Conservation (phyloP, 2,329 filamentous ascomycete genomes). For the Aspergillus ruber region DNA sequence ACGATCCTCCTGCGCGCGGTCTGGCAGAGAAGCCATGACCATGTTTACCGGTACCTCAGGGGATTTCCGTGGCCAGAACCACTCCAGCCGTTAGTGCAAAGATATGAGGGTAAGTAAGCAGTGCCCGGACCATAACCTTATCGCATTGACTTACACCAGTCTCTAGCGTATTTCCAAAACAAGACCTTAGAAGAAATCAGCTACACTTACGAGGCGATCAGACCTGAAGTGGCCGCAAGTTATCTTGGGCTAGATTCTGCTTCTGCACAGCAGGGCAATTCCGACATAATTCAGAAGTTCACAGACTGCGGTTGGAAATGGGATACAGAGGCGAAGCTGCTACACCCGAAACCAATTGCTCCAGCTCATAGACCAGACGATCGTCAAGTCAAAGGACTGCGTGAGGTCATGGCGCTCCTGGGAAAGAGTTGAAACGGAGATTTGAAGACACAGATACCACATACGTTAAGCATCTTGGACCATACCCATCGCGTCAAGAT, state of each 20-base stretch:
- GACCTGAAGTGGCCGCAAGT: slow-evolving; percentile 27
- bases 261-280: slow-evolving; percentile 20
- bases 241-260: slow-evolving; percentile 31
- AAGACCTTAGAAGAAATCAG: slow-evolving; percentile 34
- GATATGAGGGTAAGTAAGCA: slow-evolving; percentile 29
- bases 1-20: slow-evolving; percentile 31
- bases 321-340: slow-evolving; percentile 27
- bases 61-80: slow-evolving; percentile 28
- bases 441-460: not conserved
- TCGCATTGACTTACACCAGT: not conserved
- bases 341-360: slow-evolving; percentile 27
- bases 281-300: slow-evolving; percentile 25
- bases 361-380: slow-evolving; percentile 8
- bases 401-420: slow-evolving; percentile 28
- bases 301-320: slow-evolving; percentile 34
- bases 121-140: not conserved
- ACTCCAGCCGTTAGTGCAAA: slow-evolving; percentile 24
- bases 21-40: slow-evolving; percentile 31
- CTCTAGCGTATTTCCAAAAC: slow-evolving; percentile 31
- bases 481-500: not conserved
- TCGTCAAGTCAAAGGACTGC: slow-evolving; percentile 21
- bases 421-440: slow-evolving; percentile 18
- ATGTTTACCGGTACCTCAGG: slow-evolving; percentile 31
- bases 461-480: not conserved
- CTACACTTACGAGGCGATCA: slow-evolving; percentile 34